Evolutionary conservation across 2,329 filamentous ascomycete species (phyloP), one percentile per base, ranked within the genome.

Genomic region (Aspergillus transmontanensis): DNA sequence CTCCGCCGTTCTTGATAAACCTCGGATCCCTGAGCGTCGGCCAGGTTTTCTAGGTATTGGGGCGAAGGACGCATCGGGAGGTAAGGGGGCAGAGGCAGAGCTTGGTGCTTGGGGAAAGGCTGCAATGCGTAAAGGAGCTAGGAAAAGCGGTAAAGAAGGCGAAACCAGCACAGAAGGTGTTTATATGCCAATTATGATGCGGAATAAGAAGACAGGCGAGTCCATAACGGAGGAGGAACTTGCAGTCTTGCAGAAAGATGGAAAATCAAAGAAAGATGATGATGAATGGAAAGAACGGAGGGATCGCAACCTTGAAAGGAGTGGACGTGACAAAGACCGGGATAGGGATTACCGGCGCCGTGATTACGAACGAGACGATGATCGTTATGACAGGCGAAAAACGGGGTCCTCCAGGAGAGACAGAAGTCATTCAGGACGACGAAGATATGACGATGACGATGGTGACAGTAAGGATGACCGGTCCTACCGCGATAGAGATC

Each of bases 21-120:
- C 88, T 41, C 89, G 87, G 66, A 81, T 88, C 21, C 83, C 89
- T 16, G 89, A 90, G 73, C 85, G 89, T 58, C 87, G 94, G 57
- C 90, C 93, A 19, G 93, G 93, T 63, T 85, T 96, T 61, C 83
- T 98, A 11, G 95, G 95, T 0, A 89, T 98, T 9, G 95, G 94
- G 4, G 94, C 94, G 12, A 97, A 94, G 73, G 89, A 93, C 72
- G 85, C 93, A 26, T 82, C 84, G 6, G 84, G 84, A 1, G 81
- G 84, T 3, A 78, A 77, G 62, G 76, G 76, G 7, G 78, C 78
- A 19, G 88, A 90, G 26, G 85, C 92, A 65, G 92, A 96, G 69
- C 80, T 96, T 21, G 92, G 91, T 1, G 89, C 87, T 1, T 96
- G 92, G 92, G 90, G 93, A 14, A 91, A 90, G 66, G 78, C 81